Percentiles rank a stretch among this genome's conserved stretches.
Evolutionary conservation across 2,329 filamentous ascomycete species (phyloP).

Genomic region (Canariomyces notabilis): DNA sequence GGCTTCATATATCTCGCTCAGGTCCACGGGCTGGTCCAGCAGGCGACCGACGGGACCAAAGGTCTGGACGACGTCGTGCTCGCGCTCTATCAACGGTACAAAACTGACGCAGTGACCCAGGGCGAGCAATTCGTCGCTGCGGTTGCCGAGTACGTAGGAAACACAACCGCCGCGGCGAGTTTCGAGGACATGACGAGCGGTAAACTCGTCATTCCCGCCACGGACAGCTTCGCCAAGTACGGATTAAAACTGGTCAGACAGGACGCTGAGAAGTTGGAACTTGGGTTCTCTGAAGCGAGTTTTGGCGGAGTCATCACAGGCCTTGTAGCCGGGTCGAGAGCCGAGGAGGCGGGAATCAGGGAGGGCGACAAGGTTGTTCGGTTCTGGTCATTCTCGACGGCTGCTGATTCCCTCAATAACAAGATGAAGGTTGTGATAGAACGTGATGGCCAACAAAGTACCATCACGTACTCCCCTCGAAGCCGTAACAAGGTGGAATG

Average conservation of each 20-base stretch:
- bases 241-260: constrained; percentile 1
- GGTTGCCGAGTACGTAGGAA: background rate
- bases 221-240: constrained; percentile 4
- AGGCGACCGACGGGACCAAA: constrained; percentile 1
- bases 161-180: background rate
- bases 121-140: background rate
- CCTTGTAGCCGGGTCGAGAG: constrained; percentile 9
- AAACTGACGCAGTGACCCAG: background rate
- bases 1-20: constrained; percentile 11
- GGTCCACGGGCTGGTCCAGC: constrained; percentile 9
- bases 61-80: constrained; percentile 14
- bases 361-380: constrained; percentile 12
- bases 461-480: background rate
- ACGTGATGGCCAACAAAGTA: background rate
- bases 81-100: constrained; percentile 10
- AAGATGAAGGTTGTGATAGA: constrained; percentile 1
- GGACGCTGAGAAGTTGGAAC: background rate
- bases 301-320: background rate
- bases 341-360: constrained; percentile 11
- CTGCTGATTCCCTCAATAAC: constrained; percentile 8
- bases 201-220: constrained; percentile 7
- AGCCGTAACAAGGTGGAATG: background rate
- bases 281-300: background rate
- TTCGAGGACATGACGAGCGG: constrained; percentile 10
- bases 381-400: constrained; percentile 7